Evolutionary conservation across 768 basidiomycete species (phyloP), one percentile per base, ranked within the genome.

Genomic region (Tricholoma bakamatsutake): DNA sequence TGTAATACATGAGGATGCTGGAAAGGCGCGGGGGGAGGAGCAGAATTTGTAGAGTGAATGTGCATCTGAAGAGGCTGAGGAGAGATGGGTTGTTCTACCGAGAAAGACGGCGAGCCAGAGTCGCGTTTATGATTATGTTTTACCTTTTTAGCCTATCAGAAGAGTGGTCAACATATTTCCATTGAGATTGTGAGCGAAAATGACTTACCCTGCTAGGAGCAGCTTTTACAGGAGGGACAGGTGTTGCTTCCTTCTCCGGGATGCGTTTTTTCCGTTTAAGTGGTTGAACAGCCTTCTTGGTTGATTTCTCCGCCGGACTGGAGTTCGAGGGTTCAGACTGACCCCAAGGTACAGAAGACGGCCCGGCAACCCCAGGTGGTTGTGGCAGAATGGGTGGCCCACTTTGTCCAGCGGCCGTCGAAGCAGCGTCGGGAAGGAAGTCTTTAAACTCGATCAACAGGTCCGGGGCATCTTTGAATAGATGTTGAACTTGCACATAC

Each of bases 381-480:
- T 82, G 81, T 8, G 82, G 79, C 50, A 82, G 66, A 50, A 84
- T 78, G n/a, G 73, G 70, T 6, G 77, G 65, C 24, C 76, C 73
- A 27, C 71, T 72, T 9, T 71, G 71, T 0, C 73, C 67, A n/a
- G 72, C 69, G 10, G 69, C 65, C 17, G 73, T 69, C 4, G 76
- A 73, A 30, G 76, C 76, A 7, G 76, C 80, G 56, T 89, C 87
- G 5, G 89, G 88, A 5, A 93, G 71, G 62, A 93, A 93, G 61
- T 84, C 85, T 63, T 85, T 87, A 76, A 93, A 93, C 64, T 91
- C 90, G 10, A 79, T 80, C 55, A 93, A 70, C 56, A 93, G 75
- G 59, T 93, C 91, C 3, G 83, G 86, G 1, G 88, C 85, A 61
- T 89, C 85, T 67, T 88, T 87, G 74, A 93, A 93, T 47, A 93